Evolutionary conservation across 768 basidiomycete genomes (phyloP), one percentile per base, ranked within the genome.

Genomic region (Boletus pseudopeckii): DNA sequence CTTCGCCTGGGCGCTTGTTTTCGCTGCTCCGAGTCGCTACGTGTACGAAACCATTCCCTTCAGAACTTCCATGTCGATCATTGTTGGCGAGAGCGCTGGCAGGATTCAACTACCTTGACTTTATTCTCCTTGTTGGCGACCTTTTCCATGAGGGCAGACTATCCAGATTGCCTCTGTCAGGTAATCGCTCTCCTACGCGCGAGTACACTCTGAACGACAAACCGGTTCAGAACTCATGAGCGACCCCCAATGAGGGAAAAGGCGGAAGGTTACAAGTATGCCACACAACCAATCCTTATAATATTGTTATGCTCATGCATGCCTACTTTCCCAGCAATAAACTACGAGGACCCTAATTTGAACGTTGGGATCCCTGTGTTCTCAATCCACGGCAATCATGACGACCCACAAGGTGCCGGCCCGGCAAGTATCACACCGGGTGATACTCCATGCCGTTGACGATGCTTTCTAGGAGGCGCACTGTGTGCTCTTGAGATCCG

Each of bases 321-420:
- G 2, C 22, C 7, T 61, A 98, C 94, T 15, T 99, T 98, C 66
- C 97, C 97, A 14, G 92, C 93, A 1, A 75, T 99, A 58, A 98
- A 99, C 70, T 98, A 98, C 65, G 94, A 99, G 70, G 96, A 99
- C 63, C 84, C 88, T 2, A 98, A 99, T 67, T 77, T 97, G 52
- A 99, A 99, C 67, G 80, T 99, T 47, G 84, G 83, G 4, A 92
- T 97, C 18, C 97, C 97, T 4, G 90, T 98, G 28, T 99, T 99
- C 72, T 98, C 96, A 0, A 98, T 99, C 48, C 97, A 99, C 64
- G 97, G 97, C 40, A 99, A 99, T 66, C 97, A 99, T 71, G 97
- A 99, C 65, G 97, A 99, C 64, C 97, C 97, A 33, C 97, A 98
- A 73, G 97, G 97, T 18, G 87, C 93, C 20, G 94, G 94, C 4